phyloP scores from a whole-genome alignment of 2,329 filamentous ascomycete genomes.

The Monascus ruber region DNA sequence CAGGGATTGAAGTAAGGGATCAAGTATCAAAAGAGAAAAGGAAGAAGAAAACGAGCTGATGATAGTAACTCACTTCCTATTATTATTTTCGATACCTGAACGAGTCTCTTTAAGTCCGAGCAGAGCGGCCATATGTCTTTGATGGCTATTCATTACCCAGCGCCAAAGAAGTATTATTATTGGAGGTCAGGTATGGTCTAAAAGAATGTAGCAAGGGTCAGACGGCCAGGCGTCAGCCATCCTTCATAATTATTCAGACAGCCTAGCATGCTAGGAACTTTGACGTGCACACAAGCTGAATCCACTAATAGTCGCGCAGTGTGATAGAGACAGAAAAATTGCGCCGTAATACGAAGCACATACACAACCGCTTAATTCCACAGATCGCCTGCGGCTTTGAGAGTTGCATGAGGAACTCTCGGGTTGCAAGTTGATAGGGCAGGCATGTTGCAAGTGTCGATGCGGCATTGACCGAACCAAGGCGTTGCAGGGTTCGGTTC shows the following conservation, averaged over 20 bases:
- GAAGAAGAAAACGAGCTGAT: neutral
- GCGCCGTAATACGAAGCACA: neutral
- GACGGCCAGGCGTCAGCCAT: neutral
- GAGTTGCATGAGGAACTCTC: no score
- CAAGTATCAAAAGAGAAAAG: neutral
- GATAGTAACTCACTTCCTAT: neutral
- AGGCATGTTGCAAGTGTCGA: neutral
- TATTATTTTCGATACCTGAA: neutral
- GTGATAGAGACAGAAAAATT: neutral
- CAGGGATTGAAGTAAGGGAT: neutral
- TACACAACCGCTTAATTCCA: neutral
- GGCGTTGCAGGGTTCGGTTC: neutral
- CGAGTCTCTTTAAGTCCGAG: neutral
- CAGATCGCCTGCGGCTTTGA: no score
- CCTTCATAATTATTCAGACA: neutral
- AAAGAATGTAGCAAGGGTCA: no score
- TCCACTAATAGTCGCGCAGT: neutral
- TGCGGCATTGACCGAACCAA: no score
- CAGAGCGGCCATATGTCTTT: no score
- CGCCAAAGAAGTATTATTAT: no score
- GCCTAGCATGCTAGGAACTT: neutral
- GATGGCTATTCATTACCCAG: no score
- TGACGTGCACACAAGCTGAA: no score
- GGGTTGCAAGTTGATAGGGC: neutral
- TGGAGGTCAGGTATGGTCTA: no score